Base-by-base conservation (phyloP, 331 rosid genomes). In the Ulmus americana region DNA sequence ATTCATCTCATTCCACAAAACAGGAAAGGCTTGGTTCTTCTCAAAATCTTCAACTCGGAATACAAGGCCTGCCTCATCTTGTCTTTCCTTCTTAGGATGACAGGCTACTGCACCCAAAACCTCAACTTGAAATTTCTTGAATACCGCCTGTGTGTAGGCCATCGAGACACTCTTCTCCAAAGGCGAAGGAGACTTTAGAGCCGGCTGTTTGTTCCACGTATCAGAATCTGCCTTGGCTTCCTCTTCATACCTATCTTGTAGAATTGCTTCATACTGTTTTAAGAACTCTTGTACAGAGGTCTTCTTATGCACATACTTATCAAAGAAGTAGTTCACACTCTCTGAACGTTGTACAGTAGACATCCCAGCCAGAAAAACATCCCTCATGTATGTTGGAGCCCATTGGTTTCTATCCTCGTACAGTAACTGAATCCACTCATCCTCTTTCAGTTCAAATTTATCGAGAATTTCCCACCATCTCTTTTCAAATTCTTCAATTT, bases 211-310 rank as follows among this genome's bases (percentile, higher is more conserved):
- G 76, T 83, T 85, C 96, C 94, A 89, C 15, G 87, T 81, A 77
- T 92, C 98, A 50, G 84, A 85, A 82, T 92, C 98, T 73, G 98
- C 96, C 70, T 85, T 92, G 12, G 98, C 98, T 85, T 92, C 98
- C 80, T 92, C 98, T 79, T 92, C 98, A 73, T 85, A 92, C 80
- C 96, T 84, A 69, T 92, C 95, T 70, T 85, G 96, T 68, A 92
- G 76, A 67, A 92, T 82, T 67, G 76, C 44, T 76, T 83, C 95
- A 57, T 92, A 89, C 81, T 77, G 95, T 72, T 77, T 89, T 65
- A 89, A 76, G 66, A 89, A 92, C 66, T 92, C 98, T 72, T 81
- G 91, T 22, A 86, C 84, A 64, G 87, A 64, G 60, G 95, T 92
- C 81, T 89, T 92, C 90, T 84, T 85, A 58, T 89, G 98, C 69